Conservation (phyloP, 768 basidiomycete genomes). For the Exsudoporus frostii region DNA sequence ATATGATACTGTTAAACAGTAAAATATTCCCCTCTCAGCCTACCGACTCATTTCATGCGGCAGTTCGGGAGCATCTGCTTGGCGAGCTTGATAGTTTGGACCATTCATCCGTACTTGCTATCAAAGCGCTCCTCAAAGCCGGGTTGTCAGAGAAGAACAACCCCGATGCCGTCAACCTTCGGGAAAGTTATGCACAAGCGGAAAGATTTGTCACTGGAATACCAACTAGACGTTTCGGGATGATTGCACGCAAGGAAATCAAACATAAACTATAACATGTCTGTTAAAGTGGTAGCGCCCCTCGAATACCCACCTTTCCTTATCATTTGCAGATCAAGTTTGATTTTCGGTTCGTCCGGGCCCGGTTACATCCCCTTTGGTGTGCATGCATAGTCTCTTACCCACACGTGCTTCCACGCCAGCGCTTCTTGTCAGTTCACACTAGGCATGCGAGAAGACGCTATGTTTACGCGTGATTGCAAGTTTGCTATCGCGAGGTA, state of each 20-base stretch:
- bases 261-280: conserved; percentile 53
- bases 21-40: conserved; percentile 57
- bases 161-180: conserved; percentile 60
- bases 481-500: background rate
- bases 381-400: background rate
- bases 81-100: conserved; percentile 59
- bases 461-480: background rate
- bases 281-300: background rate
- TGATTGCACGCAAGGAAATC: conserved; percentile 60
- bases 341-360: background rate
- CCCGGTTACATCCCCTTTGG: background rate
- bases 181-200: conserved; percentile 72
- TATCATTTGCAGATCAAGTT: background rate
- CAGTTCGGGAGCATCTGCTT: conserved; percentile 47
- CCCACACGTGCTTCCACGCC: background rate
- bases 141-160: conserved; percentile 61
- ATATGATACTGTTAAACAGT: conserved; percentile 31
- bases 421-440: background rate
- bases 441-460: background rate
- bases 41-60: conserved; percentile 49
- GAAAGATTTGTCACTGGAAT: conserved; percentile 60
- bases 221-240: conserved; percentile 50
- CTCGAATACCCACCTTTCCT: background rate
- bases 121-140: conserved; percentile 52
- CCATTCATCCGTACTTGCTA: conserved; percentile 47